Base-by-base conservation (phyloP, 768 basidiomycete species). In the Psilocybe sp. region DNA sequence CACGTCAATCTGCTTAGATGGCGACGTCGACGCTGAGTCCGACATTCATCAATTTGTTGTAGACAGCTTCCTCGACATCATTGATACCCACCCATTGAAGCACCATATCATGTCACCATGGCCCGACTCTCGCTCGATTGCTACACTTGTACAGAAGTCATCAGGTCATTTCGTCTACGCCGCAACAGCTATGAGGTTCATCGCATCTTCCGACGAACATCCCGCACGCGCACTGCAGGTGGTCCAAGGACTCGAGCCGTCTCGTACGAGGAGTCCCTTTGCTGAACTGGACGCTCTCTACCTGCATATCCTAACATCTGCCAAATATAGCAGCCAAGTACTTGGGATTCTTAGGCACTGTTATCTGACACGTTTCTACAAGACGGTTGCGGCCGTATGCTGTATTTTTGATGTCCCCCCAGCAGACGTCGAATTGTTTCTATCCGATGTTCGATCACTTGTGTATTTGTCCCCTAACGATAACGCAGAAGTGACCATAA, bases 121-220 rank as follows among this genome's bases (percentile, higher is more conserved):
- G 56, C 56, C 56, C 5, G 1, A 9, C 11, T 2, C 39, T 0
- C 23, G 5, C 1, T 33, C 16, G 1, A 5, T 57, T 4, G 7
- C 39, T 1, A 20, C 10, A 8, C 39, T 57, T 2, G 56, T 57
- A 1, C 9, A 8, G 7, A 53, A 50, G 16, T 51, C 56, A 1
- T 57, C 56, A 0, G 52, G 49, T 0, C 56, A 57, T 19, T 53
- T 57, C n/a, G 49, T 54, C 39, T 57, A 57, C 15, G 52, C 56
- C 1, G 20, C 56, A 5, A 50, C 49, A 6, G 52, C 49, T 2
- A 28, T 57, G n/a, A 42, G 40, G 31, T 57, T 41, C 16, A 5
- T 49, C 19, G 41, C 40, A 1, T n/a, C 33, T 15, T 40, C 40
- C 3, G 19, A 41, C 31, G 20, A 31, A 3, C 38, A 41, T 14